Evolutionary conservation across 441 rosid genomes (phyloP).

Genomic region (Gossypium gossypioides): DNA sequence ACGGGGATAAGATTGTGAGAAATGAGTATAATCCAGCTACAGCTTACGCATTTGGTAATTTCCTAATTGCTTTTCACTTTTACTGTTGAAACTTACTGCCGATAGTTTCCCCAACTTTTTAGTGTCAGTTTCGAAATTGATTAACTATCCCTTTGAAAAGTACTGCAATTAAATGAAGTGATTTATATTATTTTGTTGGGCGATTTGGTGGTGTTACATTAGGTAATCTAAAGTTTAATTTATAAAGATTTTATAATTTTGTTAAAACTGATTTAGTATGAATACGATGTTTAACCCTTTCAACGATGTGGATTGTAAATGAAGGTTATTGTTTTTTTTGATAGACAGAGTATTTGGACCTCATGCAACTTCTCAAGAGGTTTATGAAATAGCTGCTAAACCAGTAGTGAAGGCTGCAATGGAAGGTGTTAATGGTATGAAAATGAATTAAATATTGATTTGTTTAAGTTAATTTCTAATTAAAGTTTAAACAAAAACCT

Average conservation of each 20-base stretch:
- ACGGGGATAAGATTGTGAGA: slow-evolving; percentile 82
- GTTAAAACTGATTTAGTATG: neutral
- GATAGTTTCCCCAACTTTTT: neutral
- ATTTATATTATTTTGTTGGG: neutral
- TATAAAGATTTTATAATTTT: neutral
- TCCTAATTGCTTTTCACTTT: slow-evolving; percentile 4
- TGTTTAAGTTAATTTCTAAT: neutral
- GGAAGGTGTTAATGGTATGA: slow-evolving; percentile 95
- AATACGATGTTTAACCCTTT: neutral
- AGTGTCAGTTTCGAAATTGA: neutral
- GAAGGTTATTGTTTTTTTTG: neutral
- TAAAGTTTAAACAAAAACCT: neutral
- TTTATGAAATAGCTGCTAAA: slow-evolving; percentile 85
- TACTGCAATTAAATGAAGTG: neutral
- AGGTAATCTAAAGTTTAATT: neutral
- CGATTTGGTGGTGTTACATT: neutral
- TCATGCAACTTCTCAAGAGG: slow-evolving; percentile 63
- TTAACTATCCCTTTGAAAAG: neutral
- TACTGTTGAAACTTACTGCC: neutral
- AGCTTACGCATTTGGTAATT: slow-evolving; percentile 83
- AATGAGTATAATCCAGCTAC: slow-evolving; percentile 79
- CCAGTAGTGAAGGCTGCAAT: slow-evolving; percentile 94
- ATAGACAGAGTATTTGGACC: slow-evolving; percentile 92
- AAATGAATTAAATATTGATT: neutral
- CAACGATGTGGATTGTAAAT: neutral